Evolutionary conservation across 2,329 filamentous ascomycete genomes (phyloP), one percentile per base, ranked within the genome.

Genomic region (Zymoseptoria crescenta): DNA sequence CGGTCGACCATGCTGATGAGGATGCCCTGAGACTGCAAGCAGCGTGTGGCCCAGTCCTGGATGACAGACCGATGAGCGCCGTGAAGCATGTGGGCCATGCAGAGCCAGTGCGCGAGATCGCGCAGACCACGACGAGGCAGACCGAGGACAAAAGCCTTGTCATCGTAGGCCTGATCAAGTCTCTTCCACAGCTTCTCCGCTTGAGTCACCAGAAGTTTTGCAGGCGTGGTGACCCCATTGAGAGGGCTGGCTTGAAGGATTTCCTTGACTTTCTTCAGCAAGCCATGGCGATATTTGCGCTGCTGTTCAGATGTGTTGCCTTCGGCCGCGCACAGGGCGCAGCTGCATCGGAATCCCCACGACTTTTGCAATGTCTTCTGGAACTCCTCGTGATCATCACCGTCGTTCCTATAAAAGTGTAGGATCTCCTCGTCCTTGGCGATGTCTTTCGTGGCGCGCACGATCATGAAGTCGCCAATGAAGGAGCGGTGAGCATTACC

Each of bases 391-490:
- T 73, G 69, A 0, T 64, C 49, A 1, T 61, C 54, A 1, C 59
- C 3, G 1, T 72, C 67, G 2, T 1, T 54, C 13, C 41, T 56
- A 49, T 67, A 67, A 0, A 45, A 29, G 4, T 62, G 57, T 1
- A 67, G 64, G 6, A 85, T 63, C 66, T 85, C 81, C 0, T 79
- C 76, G 28, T 72, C 71, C 0, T 75, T 62, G 0, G 72, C 62
- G 0, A 84, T 67, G 50, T 80, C 74, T 8, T 64, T 64, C 0
- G 74, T 69, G 0, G 81, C 81, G 7, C 79, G 78, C 21, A 83
- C 55, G 7, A 83, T 73, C 62, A 76, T 73, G 72, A 84, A 75
- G 63, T 85, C 81, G 2, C 81, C 81, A 45, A 84, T 80, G 65
- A 82, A 83, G 0, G 75, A 68, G 16, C 78, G 78, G 0, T 59